Conservation (phyloP, 2,329 filamentous ascomycete genomes). For the Paraconiothyrium brasiliense region DNA sequence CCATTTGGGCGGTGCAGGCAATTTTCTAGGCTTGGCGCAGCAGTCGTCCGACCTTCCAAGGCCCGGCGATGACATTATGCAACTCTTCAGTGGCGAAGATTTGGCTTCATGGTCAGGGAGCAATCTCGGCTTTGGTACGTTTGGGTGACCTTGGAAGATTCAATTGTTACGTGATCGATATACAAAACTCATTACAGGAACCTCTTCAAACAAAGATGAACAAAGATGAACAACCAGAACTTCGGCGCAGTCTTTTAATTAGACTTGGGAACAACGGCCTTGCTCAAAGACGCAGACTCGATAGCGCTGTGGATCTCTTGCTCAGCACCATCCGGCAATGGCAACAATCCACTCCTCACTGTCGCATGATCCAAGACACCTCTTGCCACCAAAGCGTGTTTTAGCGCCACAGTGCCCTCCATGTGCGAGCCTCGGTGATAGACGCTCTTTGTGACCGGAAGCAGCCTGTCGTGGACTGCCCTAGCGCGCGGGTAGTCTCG, state of each 20-base stretch:
- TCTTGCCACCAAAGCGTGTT: constrained; percentile 62
- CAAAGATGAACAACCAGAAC: not conserved
- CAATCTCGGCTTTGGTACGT: constrained; percentile 17
- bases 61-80: constrained; percentile 34
- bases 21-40: constrained; percentile 36
- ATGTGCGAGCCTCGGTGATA: constrained; percentile 66
- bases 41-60: constrained; percentile 35
- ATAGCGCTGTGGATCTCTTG: constrained; percentile 56
- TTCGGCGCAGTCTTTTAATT: constrained; percentile 11
- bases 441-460: constrained; percentile 63
- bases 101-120: constrained; percentile 27
- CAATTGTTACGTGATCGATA: not conserved
- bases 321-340: constrained; percentile 55
- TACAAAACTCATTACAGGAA: not conserved
- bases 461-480: constrained; percentile 60
- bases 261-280: constrained; percentile 37
- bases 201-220: too few relatives aligned
- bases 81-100: constrained; percentile 35
- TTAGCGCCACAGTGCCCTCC: constrained; percentile 62
- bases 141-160: constrained; percentile 10
- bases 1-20: constrained; percentile 26
- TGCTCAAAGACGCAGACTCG: constrained; percentile 43
- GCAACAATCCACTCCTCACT: constrained; percentile 60
- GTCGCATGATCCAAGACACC: constrained; percentile 62
- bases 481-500: constrained; percentile 60